Conservation (phyloP, 371 early-diverging fungal species). For the Apophysomyces variabilis region DNA sequence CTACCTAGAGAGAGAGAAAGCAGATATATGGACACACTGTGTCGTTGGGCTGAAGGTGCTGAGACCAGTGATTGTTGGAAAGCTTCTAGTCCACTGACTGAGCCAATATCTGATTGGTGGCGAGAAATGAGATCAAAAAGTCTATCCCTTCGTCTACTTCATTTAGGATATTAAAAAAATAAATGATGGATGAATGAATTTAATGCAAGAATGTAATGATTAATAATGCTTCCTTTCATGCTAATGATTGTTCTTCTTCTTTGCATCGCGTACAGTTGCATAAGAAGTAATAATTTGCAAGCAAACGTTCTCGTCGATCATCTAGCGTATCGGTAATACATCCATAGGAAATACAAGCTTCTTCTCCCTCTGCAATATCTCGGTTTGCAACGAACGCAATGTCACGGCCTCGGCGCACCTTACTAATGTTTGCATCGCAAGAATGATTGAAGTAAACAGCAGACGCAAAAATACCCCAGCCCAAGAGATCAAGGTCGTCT, state of each 20-base stretch:
- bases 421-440: slow-evolving; percentile 73
- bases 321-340: slow-evolving; percentile 41
- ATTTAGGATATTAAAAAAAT: slow-evolving; percentile 41
- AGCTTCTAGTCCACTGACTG: slow-evolving; percentile 29
- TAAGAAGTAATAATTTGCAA: slow-evolving; percentile 67
- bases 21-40: slow-evolving; percentile 35
- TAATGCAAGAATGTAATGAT: too few species aligned
- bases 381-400: slow-evolving; percentile 65
- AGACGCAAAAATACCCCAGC: slow-evolving; percentile 69
- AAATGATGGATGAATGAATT: neutral
- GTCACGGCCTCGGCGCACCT: slow-evolving; percentile 44
- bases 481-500: slow-evolving; percentile 59
- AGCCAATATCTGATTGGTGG: slow-evolving; percentile 32
- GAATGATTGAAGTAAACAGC: slow-evolving; percentile 85
- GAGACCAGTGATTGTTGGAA: slow-evolving; percentile 19
- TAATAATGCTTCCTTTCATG: slow-evolving; percentile 4
- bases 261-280: slow-evolving; percentile 74
- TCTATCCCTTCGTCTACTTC: slow-evolving; percentile 27
- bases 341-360: slow-evolving; percentile 77
- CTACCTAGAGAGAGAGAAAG: slow-evolving; percentile 21
- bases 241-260: slow-evolving; percentile 38
- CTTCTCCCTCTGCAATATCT: slow-evolving; percentile 59
- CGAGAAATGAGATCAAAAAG: slow-evolving; percentile 28
- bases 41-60: slow-evolving; percentile 43
- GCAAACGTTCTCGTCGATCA: slow-evolving; percentile 52